phyloP scores from a whole-genome alignment of 2,329 filamentous ascomycete species.

The Ophiosphaerella korrae region DNA sequence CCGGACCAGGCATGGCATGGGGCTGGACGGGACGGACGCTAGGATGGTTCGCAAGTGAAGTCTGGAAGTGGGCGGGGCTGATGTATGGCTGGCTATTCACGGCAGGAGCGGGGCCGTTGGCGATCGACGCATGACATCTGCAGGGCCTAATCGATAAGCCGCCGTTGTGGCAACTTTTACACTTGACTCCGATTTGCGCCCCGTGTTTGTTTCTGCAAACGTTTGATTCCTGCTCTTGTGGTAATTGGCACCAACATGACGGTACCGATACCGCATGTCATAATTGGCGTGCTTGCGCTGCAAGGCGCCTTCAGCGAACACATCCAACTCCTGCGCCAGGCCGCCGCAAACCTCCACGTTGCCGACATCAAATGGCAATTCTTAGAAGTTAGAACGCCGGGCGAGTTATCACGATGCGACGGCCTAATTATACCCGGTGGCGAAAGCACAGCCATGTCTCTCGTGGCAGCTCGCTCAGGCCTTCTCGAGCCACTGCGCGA shows the following conservation, averaged over 20 bases:
- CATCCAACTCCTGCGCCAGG: constrained; percentile 73
- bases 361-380: constrained; percentile 61
- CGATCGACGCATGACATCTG: background rate
- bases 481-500: constrained; percentile 82
- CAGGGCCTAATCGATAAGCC: constrained; percentile 19
- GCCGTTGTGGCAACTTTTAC: background rate
- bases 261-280: constrained; percentile 45
- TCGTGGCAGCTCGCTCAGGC: constrained; percentile 81
- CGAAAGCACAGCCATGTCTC: constrained; percentile 90
- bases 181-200: constrained; percentile 1
- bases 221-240: background rate
- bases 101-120: constrained; percentile 16
- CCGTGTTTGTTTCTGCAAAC: background rate
- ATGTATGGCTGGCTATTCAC: constrained; percentile 17
- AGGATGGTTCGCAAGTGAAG: constrained; percentile 1
- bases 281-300: constrained; percentile 71
- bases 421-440: constrained; percentile 90
- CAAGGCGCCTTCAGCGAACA: constrained; percentile 96
- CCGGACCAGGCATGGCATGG: constrained; percentile 19
- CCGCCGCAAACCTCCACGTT: constrained; percentile 58
- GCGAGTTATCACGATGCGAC: constrained; percentile 74
- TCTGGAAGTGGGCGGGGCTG: constrained; percentile 2
- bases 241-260: constrained; percentile 24
- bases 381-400: constrained; percentile 77
- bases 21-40: background rate